A percentile compares a stretch with the other conserved stretches of the same genome.
phyloP scores from a whole-genome alignment of 2,329 filamentous ascomycete genomes.

The Aspergillus pseudonomiae region DNA sequence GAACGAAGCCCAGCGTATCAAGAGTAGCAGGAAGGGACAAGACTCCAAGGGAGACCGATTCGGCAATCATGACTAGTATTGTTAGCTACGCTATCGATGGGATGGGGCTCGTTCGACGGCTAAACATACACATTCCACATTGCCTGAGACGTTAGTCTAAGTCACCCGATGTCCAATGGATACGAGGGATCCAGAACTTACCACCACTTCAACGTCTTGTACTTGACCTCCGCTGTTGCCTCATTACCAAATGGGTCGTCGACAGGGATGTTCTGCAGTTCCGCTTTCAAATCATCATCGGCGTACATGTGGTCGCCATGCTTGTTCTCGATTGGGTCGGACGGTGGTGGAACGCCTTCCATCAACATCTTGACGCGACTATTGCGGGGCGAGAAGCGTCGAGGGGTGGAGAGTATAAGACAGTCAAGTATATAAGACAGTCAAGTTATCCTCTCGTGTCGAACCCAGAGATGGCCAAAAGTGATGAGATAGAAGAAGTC shows the following conservation, averaged over 20 bases:
- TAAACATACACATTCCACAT: slow-evolving; percentile 37
- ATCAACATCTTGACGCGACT: slow-evolving; percentile 8
- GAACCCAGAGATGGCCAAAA: not conserved
- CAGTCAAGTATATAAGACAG: not conserved
- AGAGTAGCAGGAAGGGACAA: slow-evolving; percentile 57
- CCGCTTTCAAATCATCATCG: slow-evolving; percentile 21
- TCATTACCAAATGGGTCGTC: slow-evolving; percentile 38
- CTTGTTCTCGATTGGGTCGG: slow-evolving; percentile 19
- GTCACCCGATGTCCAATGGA: slow-evolving; percentile 12
- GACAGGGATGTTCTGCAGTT: slow-evolving; percentile 8
- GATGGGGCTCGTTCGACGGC: not conserved
- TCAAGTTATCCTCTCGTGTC: not conserved
- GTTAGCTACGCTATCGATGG: not conserved
- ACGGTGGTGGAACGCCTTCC: slow-evolving; percentile 12
- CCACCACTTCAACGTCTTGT: slow-evolving; percentile 51
- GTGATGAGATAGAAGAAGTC: not conserved
- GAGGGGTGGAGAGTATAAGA: not conserved
- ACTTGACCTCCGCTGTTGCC: slow-evolving; percentile 46
- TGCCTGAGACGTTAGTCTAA: slow-evolving; percentile 42
- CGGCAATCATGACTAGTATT: slow-evolving; percentile 55
- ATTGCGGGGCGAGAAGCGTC: not conserved
- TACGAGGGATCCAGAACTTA: slow-evolving; percentile 8
- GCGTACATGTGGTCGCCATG: slow-evolving; percentile 10
- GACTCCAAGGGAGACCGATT: slow-evolving; percentile 60
- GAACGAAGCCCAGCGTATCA: slow-evolving; percentile 54